Conservation (phyloP, 768 basidiomycete genomes). For the Boletellus ananiceps region DNA sequence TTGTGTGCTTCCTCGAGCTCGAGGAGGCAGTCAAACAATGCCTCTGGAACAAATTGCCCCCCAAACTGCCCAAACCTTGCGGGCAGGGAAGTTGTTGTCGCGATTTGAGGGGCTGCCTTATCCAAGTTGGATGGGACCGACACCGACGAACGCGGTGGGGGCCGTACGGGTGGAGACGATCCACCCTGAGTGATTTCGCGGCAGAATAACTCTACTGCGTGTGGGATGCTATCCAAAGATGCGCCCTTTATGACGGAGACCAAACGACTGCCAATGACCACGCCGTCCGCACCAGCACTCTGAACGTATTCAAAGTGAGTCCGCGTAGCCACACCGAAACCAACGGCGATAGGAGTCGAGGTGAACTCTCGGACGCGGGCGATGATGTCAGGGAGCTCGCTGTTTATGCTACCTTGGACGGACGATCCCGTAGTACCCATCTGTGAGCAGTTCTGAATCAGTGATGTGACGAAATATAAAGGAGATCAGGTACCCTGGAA, state of each 20-base stretch:
- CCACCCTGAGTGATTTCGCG: conserved; percentile 54
- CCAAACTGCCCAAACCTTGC: conserved; percentile 92
- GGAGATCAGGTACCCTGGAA: conserved; percentile 63
- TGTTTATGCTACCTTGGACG: conserved; percentile 63
- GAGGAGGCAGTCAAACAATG: conserved; percentile 85
- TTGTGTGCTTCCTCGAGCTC: conserved; percentile 93
- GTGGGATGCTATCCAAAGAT: conserved; percentile 41
- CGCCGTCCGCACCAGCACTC: conserved; percentile 88
- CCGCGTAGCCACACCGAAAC: conserved; percentile 91
- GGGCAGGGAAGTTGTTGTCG: conserved; percentile 51
- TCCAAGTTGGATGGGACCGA: conserved; percentile 2
- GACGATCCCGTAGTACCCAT: conserved; percentile 99
- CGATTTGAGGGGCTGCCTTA: conserved; percentile 21
- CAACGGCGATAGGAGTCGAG: conserved; percentile 84
- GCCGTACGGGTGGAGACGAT: conserved; percentile 15
- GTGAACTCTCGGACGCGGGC: conserved; percentile 76
- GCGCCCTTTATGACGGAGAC: conserved; percentile 75
- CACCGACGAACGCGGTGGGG: background rate
- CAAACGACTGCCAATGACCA: conserved; percentile 88
- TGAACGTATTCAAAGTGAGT: conserved; percentile 84
- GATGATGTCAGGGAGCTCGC: conserved; percentile 77
- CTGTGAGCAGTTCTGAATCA: conserved; percentile 35
- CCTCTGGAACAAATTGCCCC: conserved; percentile 96
- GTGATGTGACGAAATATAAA: background rate
- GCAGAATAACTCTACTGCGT: conserved; percentile 69